Evolutionary conservation across 306 rosid species (phyloP).

Genomic region (Alnus rubra): DNA sequence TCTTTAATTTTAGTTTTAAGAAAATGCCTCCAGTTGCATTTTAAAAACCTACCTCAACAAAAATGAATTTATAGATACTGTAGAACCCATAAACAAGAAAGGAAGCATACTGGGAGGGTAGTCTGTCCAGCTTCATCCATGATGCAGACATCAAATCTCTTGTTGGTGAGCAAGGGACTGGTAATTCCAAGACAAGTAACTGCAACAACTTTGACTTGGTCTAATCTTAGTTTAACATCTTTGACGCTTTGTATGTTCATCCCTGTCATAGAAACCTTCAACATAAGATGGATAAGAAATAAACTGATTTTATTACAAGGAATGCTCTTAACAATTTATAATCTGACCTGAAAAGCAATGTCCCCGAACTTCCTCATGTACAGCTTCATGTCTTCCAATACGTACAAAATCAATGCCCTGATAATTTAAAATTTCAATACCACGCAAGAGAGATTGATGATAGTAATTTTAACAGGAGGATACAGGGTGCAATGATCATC

Average conservation of each 20-base stretch:
- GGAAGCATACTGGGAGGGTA: constrained; percentile 77
- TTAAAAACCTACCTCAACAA: background rate
- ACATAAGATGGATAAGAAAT: constrained; percentile 31
- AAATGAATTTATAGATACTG: constrained; percentile 6
- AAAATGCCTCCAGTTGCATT: background rate
- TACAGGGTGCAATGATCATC: background rate
- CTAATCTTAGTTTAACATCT: constrained; percentile 64
- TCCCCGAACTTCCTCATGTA: constrained; percentile 75
- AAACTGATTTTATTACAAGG: constrained; percentile 19
- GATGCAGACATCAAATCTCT: constrained; percentile 88
- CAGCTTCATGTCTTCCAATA: constrained; percentile 78
- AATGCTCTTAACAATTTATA: constrained; percentile 14
- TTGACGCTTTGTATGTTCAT: constrained; percentile 55
- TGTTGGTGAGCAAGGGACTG: constrained; percentile 76
- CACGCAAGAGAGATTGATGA: constrained; percentile 4
- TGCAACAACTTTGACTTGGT: constrained; percentile 89
- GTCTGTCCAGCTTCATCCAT: constrained; percentile 99
- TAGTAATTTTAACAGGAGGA: constrained; percentile 4
- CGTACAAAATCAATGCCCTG: constrained; percentile 87
- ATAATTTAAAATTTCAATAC: constrained; percentile 33
- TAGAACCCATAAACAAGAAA: constrained; percentile 24
- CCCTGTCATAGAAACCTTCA: constrained; percentile 43
- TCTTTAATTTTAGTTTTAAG: background rate
- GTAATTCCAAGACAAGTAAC: constrained; percentile 87
- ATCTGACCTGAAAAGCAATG: constrained; percentile 82